These are phyloP conservation scores for Cymbopogon citratus DNA, from an alignment of 176 grass and related monocot species.

Conservation along the genomic window DNA sequence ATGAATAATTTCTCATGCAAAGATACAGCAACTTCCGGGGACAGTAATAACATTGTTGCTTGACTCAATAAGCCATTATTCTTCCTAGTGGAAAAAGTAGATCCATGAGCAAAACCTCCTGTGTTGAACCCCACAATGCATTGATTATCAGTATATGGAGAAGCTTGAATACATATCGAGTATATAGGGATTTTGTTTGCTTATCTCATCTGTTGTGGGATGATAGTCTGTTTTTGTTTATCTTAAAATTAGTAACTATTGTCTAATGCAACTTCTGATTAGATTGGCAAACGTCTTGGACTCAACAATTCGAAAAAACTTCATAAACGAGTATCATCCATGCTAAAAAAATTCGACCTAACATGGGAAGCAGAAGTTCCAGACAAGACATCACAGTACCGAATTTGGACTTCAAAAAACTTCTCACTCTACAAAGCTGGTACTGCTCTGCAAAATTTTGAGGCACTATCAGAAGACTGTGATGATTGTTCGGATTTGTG, in stretches of 20 bases:
- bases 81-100: neutral
- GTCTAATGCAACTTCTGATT: slow-evolving; percentile 26
- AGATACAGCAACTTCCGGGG: neutral
- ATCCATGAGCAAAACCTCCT: neutral
- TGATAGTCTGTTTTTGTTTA: slow-evolving; percentile 32
- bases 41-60: neutral
- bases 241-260: slow-evolving; percentile 14
- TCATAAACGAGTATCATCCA: slow-evolving; percentile 61
- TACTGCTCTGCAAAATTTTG: slow-evolving; percentile 42
- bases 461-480: slow-evolving; percentile 35
- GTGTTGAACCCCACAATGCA: neutral
- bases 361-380: slow-evolving; percentile 68
- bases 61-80: neutral
- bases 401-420: slow-evolving; percentile 84
- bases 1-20: slow-evolving; percentile 11
- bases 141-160: slow-evolving; percentile 8
- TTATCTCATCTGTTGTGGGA: slow-evolving; percentile 21
- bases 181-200: neutral
- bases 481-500: slow-evolving; percentile 28
- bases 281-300: slow-evolving; percentile 75
- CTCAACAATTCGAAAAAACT: slow-evolving; percentile 70
- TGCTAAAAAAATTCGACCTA: slow-evolving; percentile 67
- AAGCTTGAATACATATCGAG: slow-evolving; percentile 7
- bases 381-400: slow-evolving; percentile 64
- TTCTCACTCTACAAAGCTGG: slow-evolving; percentile 50